phyloP scores from a whole-genome alignment of 2,329 filamentous ascomycete species.

The Cladosporium oxysporum region DNA sequence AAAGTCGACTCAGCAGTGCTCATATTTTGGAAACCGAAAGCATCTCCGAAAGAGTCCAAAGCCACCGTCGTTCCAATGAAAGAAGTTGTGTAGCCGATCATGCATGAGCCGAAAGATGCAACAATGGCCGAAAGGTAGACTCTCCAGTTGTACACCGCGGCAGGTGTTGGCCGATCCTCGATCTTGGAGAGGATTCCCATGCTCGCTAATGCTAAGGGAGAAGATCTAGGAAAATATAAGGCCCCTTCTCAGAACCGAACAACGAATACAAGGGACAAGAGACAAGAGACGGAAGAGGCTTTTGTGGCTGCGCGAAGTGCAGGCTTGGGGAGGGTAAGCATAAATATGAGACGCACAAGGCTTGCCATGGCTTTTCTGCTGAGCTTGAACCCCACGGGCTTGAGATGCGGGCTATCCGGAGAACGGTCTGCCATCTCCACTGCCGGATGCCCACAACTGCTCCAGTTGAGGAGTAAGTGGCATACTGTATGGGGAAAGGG shows the following conservation, averaged over 20 bases:
- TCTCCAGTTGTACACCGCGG: constrained; percentile 57
- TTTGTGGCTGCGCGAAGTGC: constrained; percentile 17
- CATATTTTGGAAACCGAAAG: constrained; percentile 59
- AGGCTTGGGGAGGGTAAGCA: constrained; percentile 14
- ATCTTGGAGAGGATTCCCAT: constrained; percentile 20
- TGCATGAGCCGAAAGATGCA: constrained; percentile 55
- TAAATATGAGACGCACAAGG: constrained; percentile 1
- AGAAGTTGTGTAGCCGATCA: constrained; percentile 66
- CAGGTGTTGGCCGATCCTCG: constrained; percentile 49
- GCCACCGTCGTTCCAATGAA: constrained; percentile 75
- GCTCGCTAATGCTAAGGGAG: background rate
- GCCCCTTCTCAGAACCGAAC: background rate
- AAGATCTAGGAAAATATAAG: background rate
- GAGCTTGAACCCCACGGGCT: constrained; percentile 19
- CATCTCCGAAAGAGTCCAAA: constrained; percentile 64
- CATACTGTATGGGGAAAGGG: constrained; percentile 7
- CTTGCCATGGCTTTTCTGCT: constrained; percentile 14
- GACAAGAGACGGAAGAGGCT: background rate
- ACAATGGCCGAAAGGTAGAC: constrained; percentile 53
- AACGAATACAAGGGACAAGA: background rate
- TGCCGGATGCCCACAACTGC: constrained; percentile 9
- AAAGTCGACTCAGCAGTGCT: constrained; percentile 10
- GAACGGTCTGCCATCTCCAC: constrained; percentile 12
- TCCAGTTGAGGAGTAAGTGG: constrained; percentile 10
- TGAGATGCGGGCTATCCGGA: constrained; percentile 19